phyloP scores from a whole-genome alignment of 2,329 filamentous ascomycete genomes.

The Hirsutella minnesotensis region DNA sequence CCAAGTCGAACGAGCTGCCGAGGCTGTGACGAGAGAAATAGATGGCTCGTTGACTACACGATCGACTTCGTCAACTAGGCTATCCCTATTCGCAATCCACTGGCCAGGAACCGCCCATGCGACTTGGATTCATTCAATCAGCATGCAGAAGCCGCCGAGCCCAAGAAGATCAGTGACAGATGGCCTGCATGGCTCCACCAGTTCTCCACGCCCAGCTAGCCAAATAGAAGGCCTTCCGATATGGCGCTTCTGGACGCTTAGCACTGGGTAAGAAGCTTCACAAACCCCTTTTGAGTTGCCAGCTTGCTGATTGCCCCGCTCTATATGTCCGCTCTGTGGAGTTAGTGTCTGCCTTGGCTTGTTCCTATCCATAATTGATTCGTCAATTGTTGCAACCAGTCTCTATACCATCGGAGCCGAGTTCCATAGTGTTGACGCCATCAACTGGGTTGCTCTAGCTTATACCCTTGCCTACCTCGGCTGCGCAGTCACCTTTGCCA shows the following conservation, averaged over 20 bases:
- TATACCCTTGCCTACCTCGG: slow-evolving; percentile 46
- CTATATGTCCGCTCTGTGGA: too few relatives aligned
- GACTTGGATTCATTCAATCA: background rate
- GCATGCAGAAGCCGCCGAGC: background rate
- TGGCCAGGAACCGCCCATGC: background rate
- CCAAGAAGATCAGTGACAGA: background rate
- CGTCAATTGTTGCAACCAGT: slow-evolving; percentile 47
- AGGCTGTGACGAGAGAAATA: too few relatives aligned
- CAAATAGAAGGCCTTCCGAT: slow-evolving; percentile 11
- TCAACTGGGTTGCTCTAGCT: slow-evolving; percentile 44
- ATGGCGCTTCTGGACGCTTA: slow-evolving; percentile 21
- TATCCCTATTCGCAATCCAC: background rate
- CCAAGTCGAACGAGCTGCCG: too few relatives aligned
- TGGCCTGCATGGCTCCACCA: background rate
- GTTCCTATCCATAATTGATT: slow-evolving; percentile 47
- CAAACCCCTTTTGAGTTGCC: background rate
- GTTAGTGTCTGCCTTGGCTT: slow-evolving; percentile 39
- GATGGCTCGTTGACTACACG: too few relatives aligned
- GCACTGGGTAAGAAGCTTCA: slow-evolving; percentile 16
- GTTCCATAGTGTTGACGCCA: slow-evolving; percentile 28
- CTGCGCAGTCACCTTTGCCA: slow-evolving; percentile 43
- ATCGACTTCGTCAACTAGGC: background rate
- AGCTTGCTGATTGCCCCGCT: too few relatives aligned
- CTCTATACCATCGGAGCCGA: slow-evolving; percentile 42
- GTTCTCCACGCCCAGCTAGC: background rate